Conservation (phyloP, 106 monocot genomes). For the Dendrobium catenatum region DNA sequence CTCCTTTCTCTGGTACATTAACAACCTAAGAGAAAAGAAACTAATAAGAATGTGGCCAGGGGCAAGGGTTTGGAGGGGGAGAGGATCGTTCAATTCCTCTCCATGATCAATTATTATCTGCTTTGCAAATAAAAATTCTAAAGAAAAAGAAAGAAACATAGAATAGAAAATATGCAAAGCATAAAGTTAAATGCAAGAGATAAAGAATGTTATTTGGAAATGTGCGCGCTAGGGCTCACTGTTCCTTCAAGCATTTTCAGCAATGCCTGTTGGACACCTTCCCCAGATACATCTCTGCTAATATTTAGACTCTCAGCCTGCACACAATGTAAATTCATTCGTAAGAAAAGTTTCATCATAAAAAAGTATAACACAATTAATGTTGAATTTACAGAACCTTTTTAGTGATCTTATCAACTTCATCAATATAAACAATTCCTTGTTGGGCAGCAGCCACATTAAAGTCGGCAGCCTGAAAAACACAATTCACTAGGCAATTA, state of each 20-base stretch:
- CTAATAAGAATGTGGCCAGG: background rate
- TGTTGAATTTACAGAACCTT: constrained; percentile 33
- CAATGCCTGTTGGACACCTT: constrained; percentile 85
- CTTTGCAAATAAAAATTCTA: background rate
- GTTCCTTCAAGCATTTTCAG: constrained; percentile 93
- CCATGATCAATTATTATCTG: background rate
- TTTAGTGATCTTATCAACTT: constrained; percentile 75
- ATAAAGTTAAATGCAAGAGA: background rate
- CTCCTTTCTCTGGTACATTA: constrained; percentile 68
- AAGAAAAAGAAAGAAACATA: background rate
- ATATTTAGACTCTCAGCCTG: constrained; percentile 66
- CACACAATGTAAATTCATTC: background rate
- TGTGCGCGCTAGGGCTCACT: constrained; percentile 24
- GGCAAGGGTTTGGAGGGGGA: background rate
- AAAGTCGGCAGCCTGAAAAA: constrained; percentile 54
- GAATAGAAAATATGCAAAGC: background rate
- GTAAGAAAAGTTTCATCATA: background rate
- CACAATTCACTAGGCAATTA: background rate
- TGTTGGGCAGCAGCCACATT: constrained; percentile 65
- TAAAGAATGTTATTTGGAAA: background rate
- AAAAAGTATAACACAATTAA: background rate
- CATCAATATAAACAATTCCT: constrained; percentile 69
- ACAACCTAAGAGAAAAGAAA: constrained; percentile 35
- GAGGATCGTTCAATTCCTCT: background rate
- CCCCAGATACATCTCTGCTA: constrained; percentile 85